Percentiles rank a stretch among this genome's conserved stretches.
Evolutionary conservation across 73 alveolate genomes (phyloP).

Genomic region (Tetrahymena thermophila): DNA sequence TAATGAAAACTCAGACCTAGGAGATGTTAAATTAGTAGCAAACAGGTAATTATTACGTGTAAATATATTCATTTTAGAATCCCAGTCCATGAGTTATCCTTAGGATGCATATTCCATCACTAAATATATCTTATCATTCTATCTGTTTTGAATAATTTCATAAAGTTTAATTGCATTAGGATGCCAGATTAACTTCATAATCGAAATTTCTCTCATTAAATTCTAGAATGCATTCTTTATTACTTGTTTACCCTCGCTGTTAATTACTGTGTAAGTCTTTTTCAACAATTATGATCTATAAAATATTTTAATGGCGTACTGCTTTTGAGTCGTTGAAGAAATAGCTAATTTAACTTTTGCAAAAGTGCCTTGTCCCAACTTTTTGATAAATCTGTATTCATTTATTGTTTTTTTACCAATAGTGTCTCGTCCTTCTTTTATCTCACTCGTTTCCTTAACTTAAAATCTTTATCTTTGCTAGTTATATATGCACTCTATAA

Average conservation of each 20-base stretch:
- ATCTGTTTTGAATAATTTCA: background rate
- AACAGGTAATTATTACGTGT: background rate
- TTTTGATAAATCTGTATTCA: background rate
- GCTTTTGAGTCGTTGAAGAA: background rate
- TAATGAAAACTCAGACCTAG: background rate
- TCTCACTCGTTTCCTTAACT: background rate
- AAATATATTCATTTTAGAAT: background rate
- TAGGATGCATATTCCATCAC: conserved; percentile 17
- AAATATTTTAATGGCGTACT: background rate
- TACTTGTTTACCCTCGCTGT: background rate
- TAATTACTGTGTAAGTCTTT: background rate
- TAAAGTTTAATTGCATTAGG: conserved; percentile 10
- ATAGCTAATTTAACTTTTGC: background rate
- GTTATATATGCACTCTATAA: background rate
- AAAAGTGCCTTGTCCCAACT: background rate
- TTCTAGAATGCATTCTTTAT: background rate
- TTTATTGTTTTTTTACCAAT: background rate
- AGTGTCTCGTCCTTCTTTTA: background rate
- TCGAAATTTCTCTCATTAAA: conserved; percentile 13
- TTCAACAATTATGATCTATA: background rate
- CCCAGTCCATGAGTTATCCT: conserved; percentile 15
- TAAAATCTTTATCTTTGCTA: background rate
- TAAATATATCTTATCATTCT: background rate
- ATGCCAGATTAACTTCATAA: conserved; percentile 1
- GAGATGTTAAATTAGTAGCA: background rate